Percentiles rank a stretch among this genome's conserved stretches.
These are phyloP conservation scores for Cyclotella kingstonii DNA, from an alignment of 108 stramenopile genomes.

Conservation along the genomic window DNA sequence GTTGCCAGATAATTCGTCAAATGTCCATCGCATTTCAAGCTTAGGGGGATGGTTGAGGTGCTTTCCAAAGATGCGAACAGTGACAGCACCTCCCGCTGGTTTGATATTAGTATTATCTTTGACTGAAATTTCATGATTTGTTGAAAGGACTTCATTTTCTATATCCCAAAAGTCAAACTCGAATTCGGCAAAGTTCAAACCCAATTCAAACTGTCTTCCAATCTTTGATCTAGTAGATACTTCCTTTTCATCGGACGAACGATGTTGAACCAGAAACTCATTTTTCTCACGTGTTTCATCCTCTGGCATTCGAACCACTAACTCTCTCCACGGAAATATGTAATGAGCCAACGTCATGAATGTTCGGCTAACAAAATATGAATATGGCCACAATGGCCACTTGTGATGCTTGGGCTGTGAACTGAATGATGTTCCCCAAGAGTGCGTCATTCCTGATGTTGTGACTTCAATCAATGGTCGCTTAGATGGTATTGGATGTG, in stretches of 20 bases:
- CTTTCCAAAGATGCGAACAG: conserved; percentile 39
- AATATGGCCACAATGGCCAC: conserved; percentile 33
- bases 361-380: conserved; percentile 29
- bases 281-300: conserved; percentile 41
- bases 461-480: conserved; percentile 70
- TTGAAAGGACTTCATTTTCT: background rate
- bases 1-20: conserved; percentile 30
- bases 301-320: conserved; percentile 20
- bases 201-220: conserved; percentile 63
- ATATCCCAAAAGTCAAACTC: conserved; percentile 69
- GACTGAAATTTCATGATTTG: background rate
- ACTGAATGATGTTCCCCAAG: conserved; percentile 59
- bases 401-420: conserved; percentile 33
- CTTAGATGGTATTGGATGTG: background rate
- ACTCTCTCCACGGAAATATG: conserved; percentile 49
- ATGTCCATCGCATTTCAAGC: conserved; percentile 34
- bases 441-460: conserved; percentile 79
- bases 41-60: conserved; percentile 22
- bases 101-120: background rate
- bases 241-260: background rate
- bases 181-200: conserved; percentile 73
- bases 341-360: conserved; percentile 51
- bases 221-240: conserved; percentile 25
- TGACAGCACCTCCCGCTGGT: conserved; percentile 17
- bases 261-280: too few species aligned